These are phyloP conservation scores for Dactylonectria estremocensis DNA, from an alignment of 2,329 filamentous ascomycete species.

Conservation along the genomic window DNA sequence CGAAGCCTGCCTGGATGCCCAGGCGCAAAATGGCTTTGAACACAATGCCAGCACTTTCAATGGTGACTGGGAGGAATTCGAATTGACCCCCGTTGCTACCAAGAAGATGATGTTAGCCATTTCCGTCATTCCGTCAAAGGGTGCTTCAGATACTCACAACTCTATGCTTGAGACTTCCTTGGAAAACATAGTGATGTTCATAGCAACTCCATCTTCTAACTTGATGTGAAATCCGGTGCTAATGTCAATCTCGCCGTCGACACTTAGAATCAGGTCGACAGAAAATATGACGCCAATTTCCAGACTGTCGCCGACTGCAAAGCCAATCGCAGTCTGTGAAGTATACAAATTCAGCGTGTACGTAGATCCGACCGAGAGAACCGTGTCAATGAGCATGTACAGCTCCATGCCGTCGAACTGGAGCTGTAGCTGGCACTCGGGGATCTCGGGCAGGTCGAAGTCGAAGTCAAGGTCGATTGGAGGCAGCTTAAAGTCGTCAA, in stretches of 20 bases:
- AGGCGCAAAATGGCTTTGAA: slow-evolving; percentile 65
- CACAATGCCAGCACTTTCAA: slow-evolving; percentile 58
- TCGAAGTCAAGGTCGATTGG: slow-evolving; percentile 30
- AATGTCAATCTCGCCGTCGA: slow-evolving; percentile 63
- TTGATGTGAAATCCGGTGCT: slow-evolving; percentile 69
- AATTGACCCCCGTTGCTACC: slow-evolving; percentile 67
- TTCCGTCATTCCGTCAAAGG: not conserved
- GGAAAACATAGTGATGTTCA: slow-evolving; percentile 67
- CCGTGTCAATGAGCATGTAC: slow-evolving; percentile 35
- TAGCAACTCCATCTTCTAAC: slow-evolving; percentile 64
- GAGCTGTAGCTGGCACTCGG: slow-evolving; percentile 30
- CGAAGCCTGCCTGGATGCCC: slow-evolving; percentile 61
- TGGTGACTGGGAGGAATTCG: slow-evolving; percentile 69
- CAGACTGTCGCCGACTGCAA: slow-evolving; percentile 53
- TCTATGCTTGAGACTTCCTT: slow-evolving; percentile 62
- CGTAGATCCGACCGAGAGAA: slow-evolving; percentile 29
- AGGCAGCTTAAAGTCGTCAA: slow-evolving; percentile 29
- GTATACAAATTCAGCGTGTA: slow-evolving; percentile 33
- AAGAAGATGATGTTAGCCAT: not conserved
- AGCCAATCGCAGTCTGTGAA: slow-evolving; percentile 22
- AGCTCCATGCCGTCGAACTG: slow-evolving; percentile 34
- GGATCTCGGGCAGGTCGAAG: slow-evolving; percentile 29
- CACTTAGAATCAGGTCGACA: slow-evolving; percentile 67
- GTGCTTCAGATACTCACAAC: slow-evolving; percentile 59
- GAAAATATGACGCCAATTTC: slow-evolving; percentile 64